phyloP scores from a whole-genome alignment of 2,329 filamentous ascomycete genomes.

The Aureobasidium melanogenum region DNA sequence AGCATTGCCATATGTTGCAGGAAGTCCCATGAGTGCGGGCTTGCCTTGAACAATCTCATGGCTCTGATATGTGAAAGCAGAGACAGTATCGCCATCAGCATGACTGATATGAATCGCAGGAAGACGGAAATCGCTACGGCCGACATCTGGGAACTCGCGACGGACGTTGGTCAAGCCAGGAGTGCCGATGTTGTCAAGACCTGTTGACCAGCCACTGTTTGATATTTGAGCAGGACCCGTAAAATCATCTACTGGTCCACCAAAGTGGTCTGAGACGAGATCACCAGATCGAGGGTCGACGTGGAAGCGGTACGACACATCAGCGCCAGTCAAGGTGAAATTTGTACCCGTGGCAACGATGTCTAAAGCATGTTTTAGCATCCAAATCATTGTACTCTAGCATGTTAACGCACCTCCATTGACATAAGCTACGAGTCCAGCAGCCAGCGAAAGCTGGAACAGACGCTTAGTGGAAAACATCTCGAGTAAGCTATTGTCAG shows the following conservation, averaged over 20 bases:
- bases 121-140: constrained; percentile 53
- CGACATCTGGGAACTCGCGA: constrained; percentile 56
- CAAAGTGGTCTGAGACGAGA: constrained; percentile 53
- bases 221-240: constrained; percentile 34
- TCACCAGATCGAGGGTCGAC: constrained; percentile 49
- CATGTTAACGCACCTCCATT: background rate
- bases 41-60: constrained; percentile 50
- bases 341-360: constrained; percentile 46
- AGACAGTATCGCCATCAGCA: constrained; percentile 49
- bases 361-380: background rate
- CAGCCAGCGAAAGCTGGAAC: background rate
- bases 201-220: constrained; percentile 45
- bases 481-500: background rate
- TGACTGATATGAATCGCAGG: constrained; percentile 55
- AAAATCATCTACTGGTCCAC: constrained; percentile 46
- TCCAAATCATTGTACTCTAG: too few relatives aligned
- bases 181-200: constrained; percentile 15
- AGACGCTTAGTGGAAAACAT: background rate
- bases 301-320: constrained; percentile 55
- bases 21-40: constrained; percentile 46
- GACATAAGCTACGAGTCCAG: background rate
- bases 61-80: constrained; percentile 49
- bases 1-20: constrained; percentile 49
- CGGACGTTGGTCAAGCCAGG: constrained; percentile 38
- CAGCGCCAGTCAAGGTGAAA: constrained; percentile 49